Conservation (phyloP, 768 basidiomycete genomes). For the Phylloporus sp. region DNA sequence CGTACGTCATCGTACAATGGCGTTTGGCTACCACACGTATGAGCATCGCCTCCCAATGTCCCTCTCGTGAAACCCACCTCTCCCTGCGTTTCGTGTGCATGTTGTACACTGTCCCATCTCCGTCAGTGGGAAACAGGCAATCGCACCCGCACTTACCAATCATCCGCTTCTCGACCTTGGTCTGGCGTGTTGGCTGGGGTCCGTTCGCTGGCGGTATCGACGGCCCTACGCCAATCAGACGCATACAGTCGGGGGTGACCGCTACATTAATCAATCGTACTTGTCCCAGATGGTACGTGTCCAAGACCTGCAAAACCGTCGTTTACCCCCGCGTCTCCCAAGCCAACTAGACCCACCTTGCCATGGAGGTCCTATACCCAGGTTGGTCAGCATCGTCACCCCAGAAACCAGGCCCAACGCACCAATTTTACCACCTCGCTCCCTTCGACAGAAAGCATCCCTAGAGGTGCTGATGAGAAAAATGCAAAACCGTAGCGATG, state of each 20-base stretch:
- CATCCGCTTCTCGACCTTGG: conserved; percentile 49
- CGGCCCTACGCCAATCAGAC: conserved; percentile 47
- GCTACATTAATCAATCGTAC: conserved; percentile 48
- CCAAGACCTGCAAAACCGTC: conserved; percentile 30
- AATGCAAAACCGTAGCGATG: neutral
- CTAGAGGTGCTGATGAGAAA: conserved; percentile 20
- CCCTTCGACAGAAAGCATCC: conserved; percentile 49
- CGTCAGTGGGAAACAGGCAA: conserved; percentile 1
- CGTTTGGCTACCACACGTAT: conserved; percentile 37
- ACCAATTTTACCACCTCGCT: conserved; percentile 45
- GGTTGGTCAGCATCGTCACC: neutral
- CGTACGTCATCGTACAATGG: conserved; percentile 52
- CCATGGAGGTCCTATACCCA: conserved; percentile 39
- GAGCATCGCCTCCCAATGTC: neutral
- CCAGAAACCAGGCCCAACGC: conserved; percentile 3
- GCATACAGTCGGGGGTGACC: conserved; percentile 42
- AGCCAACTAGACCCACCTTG: conserved; percentile 21
- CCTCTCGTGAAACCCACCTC: conserved; percentile 31
- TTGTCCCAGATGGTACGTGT: conserved; percentile 39
- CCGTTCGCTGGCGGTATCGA: conserved; percentile 38
- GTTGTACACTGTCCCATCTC: conserved; percentile 40
- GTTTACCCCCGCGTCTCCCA: neutral
- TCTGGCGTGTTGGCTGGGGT: conserved; percentile 43
- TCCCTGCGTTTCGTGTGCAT: conserved; percentile 43
- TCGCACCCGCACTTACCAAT: conserved; percentile 34